Conservation (phyloP, 305 asterid species). For the Stenogyne calaminthoides region DNA sequence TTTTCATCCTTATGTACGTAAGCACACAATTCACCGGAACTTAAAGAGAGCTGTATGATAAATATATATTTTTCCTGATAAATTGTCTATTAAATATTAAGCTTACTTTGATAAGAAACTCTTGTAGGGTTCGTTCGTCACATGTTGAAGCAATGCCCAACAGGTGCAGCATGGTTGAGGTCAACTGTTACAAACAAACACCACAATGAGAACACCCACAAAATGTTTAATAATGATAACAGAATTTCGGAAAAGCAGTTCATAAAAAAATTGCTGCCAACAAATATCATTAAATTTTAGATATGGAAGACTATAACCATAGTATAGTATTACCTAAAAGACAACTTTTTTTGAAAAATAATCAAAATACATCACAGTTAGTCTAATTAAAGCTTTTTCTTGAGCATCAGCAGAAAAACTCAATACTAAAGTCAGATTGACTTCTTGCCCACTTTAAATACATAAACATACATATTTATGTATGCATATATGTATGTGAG, state of each 20-base stretch:
- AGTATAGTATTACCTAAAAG: background rate
- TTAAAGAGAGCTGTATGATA: background rate
- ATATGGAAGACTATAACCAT: background rate
- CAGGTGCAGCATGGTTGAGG: conserved; percentile 87
- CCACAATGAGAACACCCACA: conserved; percentile 18
- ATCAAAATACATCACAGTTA: background rate
- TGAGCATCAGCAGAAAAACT: background rate
- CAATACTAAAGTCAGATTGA: background rate
- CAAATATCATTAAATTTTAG: background rate
- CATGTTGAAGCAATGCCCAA: conserved; percentile 77
- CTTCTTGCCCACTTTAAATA: background rate
- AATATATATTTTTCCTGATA: background rate
- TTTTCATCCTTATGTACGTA: too few species aligned
- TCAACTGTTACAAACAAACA: conserved; percentile 59
- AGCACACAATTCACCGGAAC: conserved; percentile 17
- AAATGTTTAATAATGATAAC: background rate
- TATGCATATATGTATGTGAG: background rate
- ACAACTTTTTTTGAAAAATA: background rate
- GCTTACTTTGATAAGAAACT: conserved; percentile 76
- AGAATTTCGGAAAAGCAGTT: background rate
- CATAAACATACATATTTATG: background rate
- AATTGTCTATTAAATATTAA: background rate
- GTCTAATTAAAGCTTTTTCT: background rate
- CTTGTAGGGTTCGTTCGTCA: conserved; percentile 51
- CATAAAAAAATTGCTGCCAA: background rate